Conservation (phyloP, 2,329 filamentous ascomycete genomes). For the Acarospora socialis region DNA sequence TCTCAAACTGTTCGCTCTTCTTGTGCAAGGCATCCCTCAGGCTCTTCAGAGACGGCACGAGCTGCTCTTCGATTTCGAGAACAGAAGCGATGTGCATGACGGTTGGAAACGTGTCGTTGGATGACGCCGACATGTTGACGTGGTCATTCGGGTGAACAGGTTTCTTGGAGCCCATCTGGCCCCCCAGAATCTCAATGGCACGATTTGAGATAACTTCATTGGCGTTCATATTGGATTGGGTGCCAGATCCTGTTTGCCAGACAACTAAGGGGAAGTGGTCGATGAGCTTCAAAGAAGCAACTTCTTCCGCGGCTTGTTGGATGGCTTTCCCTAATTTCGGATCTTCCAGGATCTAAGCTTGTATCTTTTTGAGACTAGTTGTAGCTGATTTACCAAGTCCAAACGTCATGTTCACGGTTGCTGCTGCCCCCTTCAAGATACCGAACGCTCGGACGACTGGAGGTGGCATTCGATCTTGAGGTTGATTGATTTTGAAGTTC, state of each 20-base stretch:
- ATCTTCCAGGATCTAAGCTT: slow-evolving; percentile 38
- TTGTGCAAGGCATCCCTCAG: slow-evolving; percentile 71
- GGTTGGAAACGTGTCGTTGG: slow-evolving; percentile 98
- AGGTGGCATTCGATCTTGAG: slow-evolving; percentile 93
- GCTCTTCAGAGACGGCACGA: slow-evolving; percentile 69
- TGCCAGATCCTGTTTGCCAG: slow-evolving; percentile 98
- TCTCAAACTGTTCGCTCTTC: slow-evolving; percentile 80
- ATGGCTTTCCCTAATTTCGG: slow-evolving; percentile 84
- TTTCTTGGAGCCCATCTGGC: slow-evolving; percentile 90
- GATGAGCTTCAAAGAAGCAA: slow-evolving; percentile 81
- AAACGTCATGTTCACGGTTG: slow-evolving; percentile 87
- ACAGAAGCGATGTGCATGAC: slow-evolving; percentile 99
- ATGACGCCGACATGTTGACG: slow-evolving; percentile 97
- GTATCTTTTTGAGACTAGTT: slow-evolving; percentile 4
- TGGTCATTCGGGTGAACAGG: slow-evolving; percentile 99
- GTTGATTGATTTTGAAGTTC: slow-evolving; percentile 99
- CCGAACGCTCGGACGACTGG: slow-evolving; percentile 88
- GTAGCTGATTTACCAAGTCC: slow-evolving; percentile 51
- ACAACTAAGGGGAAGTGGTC: slow-evolving; percentile 98
- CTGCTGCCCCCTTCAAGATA: slow-evolving; percentile 92
- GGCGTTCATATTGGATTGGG: slow-evolving; percentile 99
- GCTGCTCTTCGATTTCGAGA: slow-evolving; percentile 73
- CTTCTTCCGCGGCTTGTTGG: slow-evolving; percentile 84
- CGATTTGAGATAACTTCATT: slow-evolving; percentile 99
- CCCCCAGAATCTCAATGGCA: slow-evolving; percentile 93